Conservation (phyloP, 257 asterid genomes). For the Parsonsia alboflavescens region DNA sequence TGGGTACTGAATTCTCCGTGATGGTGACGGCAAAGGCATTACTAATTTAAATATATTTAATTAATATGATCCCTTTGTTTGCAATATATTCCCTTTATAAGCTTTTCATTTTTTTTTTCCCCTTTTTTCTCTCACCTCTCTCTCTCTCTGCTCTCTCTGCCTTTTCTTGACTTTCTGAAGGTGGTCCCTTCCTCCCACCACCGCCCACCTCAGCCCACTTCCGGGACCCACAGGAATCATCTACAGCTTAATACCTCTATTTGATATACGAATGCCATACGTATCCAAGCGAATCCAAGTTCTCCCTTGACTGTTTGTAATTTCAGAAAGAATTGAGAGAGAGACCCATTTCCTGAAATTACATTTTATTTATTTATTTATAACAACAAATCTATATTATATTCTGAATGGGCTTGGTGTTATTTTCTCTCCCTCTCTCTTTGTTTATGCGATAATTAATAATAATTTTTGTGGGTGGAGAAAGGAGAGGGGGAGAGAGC, state of each 20-base stretch:
- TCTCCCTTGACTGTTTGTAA: neutral
- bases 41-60: too few species aligned
- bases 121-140: slow-evolving; percentile 1
- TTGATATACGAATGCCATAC: neutral
- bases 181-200: slow-evolving; percentile 25
- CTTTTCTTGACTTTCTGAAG: slow-evolving; percentile 17
- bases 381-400: neutral
- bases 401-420: slow-evolving; percentile 23
- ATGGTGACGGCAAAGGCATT: too few species aligned
- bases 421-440: slow-evolving; percentile 10
- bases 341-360: neutral
- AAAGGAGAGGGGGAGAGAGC: slow-evolving; percentile 16
- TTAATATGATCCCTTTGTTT: too few species aligned
- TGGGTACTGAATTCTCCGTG: too few species aligned
- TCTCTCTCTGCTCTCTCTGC: neutral
- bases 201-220: slow-evolving; percentile 21
- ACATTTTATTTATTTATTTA: neutral
- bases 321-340: neutral
- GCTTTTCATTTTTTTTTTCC: slow-evolving; percentile 7
- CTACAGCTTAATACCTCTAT: neutral
- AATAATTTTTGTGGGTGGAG: slow-evolving; percentile 3
- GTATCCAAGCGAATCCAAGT: neutral
- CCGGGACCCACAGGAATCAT: slow-evolving; percentile 23
- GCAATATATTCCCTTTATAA: neutral
- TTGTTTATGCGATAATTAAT: neutral